Evolutionary conservation across 257 asterid species (phyloP), one percentile per base, ranked within the genome.

Genomic region (Solanum lycopersicoides): DNA sequence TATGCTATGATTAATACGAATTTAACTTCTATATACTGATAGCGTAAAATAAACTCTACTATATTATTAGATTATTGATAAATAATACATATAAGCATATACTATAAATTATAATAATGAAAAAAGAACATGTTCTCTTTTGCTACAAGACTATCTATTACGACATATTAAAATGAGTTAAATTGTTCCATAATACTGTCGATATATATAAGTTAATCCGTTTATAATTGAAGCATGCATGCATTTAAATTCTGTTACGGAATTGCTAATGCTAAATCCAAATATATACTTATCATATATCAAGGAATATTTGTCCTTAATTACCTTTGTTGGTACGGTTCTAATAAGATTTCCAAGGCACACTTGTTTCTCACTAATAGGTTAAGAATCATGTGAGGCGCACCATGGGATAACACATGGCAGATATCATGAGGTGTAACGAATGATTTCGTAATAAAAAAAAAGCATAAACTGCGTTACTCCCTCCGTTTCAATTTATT

Each of bases 361-460:
- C 91, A 92, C 92, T 87, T 88, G 95, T 83, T 88, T 5, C 23
- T 23, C 8, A 21, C 21, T 45, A 35, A 89, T 37, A 88, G 93
- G 90, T 73, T 85, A 77, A 88, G 80, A 86, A 87, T 91, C 53
- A 88, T 86, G 53, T 85, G 82, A 63, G 84, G 14, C 30, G 82
- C 88, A 80, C 59, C 80, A 32, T 82, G 86, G n/a, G 45, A 59
- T 59, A 37, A 92, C 95, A 94, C 90, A 23, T 91, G 97, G 91
- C 91, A 85, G 88, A 88, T 87, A n/a, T 60, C 83, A 37, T 73
- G 45, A 87, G 87, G 86, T 60, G 60, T 68, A 87, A 86, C 9
- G 74, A 21, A 60, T 65, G 84, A 84, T 88, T 86, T 87, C 20
- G 87, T 79, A 82, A 83, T 90, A 90, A 88, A 44, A 82, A 32